These are phyloP conservation scores for Tolypocladium pustulatum DNA, from an alignment of 2,329 filamentous ascomycete species.

Conservation along the genomic window DNA sequence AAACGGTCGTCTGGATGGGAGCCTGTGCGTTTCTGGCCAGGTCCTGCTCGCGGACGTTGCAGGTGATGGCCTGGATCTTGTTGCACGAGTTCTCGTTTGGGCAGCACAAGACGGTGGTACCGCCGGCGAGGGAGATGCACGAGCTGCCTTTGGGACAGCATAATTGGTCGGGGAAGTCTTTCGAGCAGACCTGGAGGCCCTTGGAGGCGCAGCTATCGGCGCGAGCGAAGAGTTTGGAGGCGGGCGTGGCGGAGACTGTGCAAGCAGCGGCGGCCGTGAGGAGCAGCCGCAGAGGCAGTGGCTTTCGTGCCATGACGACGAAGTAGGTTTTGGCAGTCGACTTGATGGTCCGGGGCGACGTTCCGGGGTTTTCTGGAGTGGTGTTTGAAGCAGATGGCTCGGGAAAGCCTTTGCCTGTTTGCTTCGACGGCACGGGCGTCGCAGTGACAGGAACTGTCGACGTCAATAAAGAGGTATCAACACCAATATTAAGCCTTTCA, in stretches of 20 bases:
- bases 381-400: not conserved
- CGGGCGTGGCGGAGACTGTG: not conserved
- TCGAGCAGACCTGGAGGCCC: constrained; percentile 40
- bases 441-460: not conserved
- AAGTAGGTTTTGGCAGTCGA: not conserved
- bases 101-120: constrained; percentile 62
- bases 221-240: constrained; percentile 28
- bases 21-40: constrained; percentile 43
- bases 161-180: constrained; percentile 50
- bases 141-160: constrained; percentile 47
- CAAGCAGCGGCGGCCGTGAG: not conserved
- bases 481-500: not conserved
- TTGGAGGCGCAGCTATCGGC: constrained; percentile 40
- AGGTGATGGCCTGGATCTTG: constrained; percentile 53
- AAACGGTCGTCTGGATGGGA: constrained; percentile 55
- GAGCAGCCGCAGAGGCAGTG: constrained; percentile 4
- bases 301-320: not conserved
- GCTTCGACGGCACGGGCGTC: not conserved
- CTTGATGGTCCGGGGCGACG: no score
- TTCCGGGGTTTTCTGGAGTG: not conserved
- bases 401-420: not conserved
- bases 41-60: constrained; percentile 53
- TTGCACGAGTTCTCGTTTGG: constrained; percentile 46
- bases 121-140: constrained; percentile 53
- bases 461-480: not conserved